Evolutionary conservation across 2,329 filamentous ascomycete species (phyloP), one percentile per base, ranked within the genome.

Genomic region (Monosporascus cannonballus): DNA sequence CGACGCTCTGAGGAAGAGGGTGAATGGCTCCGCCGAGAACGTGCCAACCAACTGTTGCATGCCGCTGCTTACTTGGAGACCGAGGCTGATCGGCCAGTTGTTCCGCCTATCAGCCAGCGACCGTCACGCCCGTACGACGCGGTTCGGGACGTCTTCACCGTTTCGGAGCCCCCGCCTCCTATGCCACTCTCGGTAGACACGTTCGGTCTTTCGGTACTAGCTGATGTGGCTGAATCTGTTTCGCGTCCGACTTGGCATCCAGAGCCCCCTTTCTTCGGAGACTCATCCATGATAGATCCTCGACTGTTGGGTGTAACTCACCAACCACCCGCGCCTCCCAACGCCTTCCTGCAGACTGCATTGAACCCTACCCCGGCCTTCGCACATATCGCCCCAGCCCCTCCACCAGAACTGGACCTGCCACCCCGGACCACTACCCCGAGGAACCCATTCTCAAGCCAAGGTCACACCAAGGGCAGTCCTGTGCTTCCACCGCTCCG

Each of bases 91-190:
- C 47, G 49, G 17, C 56, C 56, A 9, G 49, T 57, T 4, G 38
- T 51, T 6, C 47, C 56, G 6, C 39, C 55, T 3, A 47, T 58
- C 3, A 59, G 46, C 37, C 58, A 57, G 47, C 56, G 65, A 51
- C 50, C 58, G 17, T 70, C 71, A 11, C 67, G 71, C 24, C 72
- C 72, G 0, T 76, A 75, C 53, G 73, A 76, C 56, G 73, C 73
- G 2, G 72, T 76, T 24, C 63, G 73, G 44, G 73, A 76, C 49
- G 69, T 74, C 6, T 74, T 76, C 49, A 70, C 67, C 3, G 63
- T 63, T 42, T 62, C 61, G n/a, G 61, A 67, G 9, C 56, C 70
- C 6, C 55, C 61, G 7, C 58, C 62, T 14, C 22, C 57, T 25
- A 49, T 58, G 36, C 58, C 59, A 15, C 52, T 54, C 15, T 44